Evolutionary conservation across 2,329 filamentous ascomycete genomes (phyloP), one percentile per base, ranked within the genome.

Genomic region (Alternaria infectoria): DNA sequence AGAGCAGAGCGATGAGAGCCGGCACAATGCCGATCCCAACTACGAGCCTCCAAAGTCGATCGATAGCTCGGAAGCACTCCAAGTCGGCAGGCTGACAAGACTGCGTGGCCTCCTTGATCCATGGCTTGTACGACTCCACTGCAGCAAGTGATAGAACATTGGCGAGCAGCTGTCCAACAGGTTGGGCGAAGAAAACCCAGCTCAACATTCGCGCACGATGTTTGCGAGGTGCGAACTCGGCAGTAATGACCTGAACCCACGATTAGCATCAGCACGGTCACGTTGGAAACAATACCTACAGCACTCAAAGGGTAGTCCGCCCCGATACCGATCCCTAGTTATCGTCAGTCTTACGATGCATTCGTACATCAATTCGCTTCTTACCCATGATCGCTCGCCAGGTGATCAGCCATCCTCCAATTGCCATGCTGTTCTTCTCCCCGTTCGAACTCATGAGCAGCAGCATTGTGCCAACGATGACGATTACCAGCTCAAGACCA

Each of bases 151-250:
- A 76, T 4, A 78, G 65, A 8, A 77, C 68, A 44, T 75, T 77
- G 47, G 74, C 73, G 19, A 77, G 67, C 10, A 75, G 62, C 52
- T 82, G 81, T 6, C 81, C 81, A 17, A 82, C 67, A 4, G 80
- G 80, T 51, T 83, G 81, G 59, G 81, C 81, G 43, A 81, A 74
- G 66, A 82, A 82, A 2, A 83, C 79, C 57, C 77, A 76, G 28
- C 76, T 74, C 63, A 83, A 64, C 80, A 82, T 82, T n/a, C 80
- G 69, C 3, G 76, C 80, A 25, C 81, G 72, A 50, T 74, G 71
- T 52, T 74, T 76, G 15, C 75, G 68, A 3, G 80, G 78, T 5
- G 80, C 75, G 70, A 80, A 82, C 54, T 82, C 80, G 4, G 75
- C 70, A 5, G 77, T 79, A 19, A 82, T 81, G 28, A 75, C 65